Percentiles rank a stretch among this genome's conserved stretches.
Evolutionary conservation across 2,329 filamentous ascomycete species (phyloP).

Genomic region (Aphanoascus verrucosus): DNA sequence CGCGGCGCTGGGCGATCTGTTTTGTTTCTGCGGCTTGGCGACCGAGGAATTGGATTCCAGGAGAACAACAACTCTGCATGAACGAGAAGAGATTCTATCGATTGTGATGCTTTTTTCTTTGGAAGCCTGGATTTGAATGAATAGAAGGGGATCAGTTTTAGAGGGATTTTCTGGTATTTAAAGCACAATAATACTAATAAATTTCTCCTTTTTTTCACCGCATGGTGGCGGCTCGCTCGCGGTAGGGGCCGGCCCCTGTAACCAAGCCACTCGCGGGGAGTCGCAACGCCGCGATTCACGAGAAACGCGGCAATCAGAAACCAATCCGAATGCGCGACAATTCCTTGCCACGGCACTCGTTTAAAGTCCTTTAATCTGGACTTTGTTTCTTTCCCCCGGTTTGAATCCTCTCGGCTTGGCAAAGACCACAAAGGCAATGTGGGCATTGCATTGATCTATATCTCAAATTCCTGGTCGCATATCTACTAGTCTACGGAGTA

Average conservation of each 20-base stretch:
- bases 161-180: neutral
- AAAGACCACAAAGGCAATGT: no score
- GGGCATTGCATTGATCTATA: no score
- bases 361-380: neutral
- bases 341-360: neutral
- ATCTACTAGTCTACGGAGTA: neutral
- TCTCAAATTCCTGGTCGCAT: no score
- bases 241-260: no score
- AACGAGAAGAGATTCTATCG: neutral
- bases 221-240: neutral
- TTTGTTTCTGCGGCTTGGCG: neutral
- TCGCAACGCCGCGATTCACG: neutral
- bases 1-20: neutral
- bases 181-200: neutral
- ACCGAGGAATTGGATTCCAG: neutral
- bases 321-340: no score
- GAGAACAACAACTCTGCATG: conserved; percentile 1
- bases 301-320: neutral
- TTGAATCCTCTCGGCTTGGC: no score
- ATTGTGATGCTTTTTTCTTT: neutral
- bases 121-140: neutral
- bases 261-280: neutral
- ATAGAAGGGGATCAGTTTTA: neutral
- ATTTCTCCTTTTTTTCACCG: neutral
- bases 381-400: neutral